phyloP scores from a whole-genome alignment of 805 yeast genomes.

The Saccharomyces paradoxus region DNA sequence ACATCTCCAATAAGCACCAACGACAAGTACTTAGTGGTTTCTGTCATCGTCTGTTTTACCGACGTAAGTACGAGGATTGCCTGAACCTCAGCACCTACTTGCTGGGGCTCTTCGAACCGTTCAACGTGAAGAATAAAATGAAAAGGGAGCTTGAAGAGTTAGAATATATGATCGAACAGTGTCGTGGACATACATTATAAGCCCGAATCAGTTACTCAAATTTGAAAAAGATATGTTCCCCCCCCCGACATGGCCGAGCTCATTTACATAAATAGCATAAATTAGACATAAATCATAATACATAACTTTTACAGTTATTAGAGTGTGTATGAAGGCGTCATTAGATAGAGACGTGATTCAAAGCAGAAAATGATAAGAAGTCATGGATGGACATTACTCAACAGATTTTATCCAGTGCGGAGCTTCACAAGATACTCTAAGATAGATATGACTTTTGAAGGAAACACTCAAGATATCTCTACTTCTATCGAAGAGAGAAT shows the following conservation, averaged over 20 bases:
- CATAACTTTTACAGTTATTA: neutral
- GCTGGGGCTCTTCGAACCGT: conserved; percentile 12
- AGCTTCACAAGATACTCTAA: neutral
- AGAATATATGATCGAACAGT: conserved; percentile 18
- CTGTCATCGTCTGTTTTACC: conserved; percentile 56
- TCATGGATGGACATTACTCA: neutral
- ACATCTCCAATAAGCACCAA: conserved; percentile 40
- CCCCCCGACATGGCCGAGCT: conserved; percentile 4
- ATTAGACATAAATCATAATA: neutral
- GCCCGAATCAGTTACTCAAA: conserved; percentile 23
- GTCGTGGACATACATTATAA: conserved; percentile 11
- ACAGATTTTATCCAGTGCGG: neutral
- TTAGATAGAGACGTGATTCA: neutral
- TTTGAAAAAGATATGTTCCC: conserved; percentile 8
- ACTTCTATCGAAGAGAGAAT: conserved; percentile 42
- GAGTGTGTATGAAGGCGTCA: neutral
- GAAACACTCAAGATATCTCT: conserved; percentile 24
- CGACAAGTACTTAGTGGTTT: conserved; percentile 49
- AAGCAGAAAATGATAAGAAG: neutral
- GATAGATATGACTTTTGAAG: conserved; percentile 28
- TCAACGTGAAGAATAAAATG: conserved; percentile 35
- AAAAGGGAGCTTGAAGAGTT: conserved; percentile 47
- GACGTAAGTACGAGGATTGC: conserved; percentile 45
- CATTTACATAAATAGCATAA: neutral
- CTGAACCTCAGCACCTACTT: conserved; percentile 36